Base-by-base conservation (phyloP, 331 rosid species). In the Stylosanthes scabra region DNA sequence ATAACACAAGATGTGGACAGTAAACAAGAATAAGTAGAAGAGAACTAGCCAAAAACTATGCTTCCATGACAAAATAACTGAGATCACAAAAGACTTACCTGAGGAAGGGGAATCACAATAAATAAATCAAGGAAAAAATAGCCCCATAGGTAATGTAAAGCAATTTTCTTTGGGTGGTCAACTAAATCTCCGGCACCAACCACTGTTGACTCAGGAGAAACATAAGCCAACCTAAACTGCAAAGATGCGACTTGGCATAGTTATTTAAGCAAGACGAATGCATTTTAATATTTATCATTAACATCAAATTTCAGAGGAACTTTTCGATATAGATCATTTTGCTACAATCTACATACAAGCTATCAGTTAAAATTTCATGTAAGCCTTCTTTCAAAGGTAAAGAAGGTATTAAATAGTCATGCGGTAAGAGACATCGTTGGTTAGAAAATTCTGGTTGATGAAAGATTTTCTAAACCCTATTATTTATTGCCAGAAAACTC, bases 211-310 rank as follows among this genome's bases (percentile, higher is more conserved):
- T 92, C 97, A 2, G 86, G 97, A 66, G 92, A 88, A 81, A 92
- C 93, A 75, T 81, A 92, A 62, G 97, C 97, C 85, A 92, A 76
- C 86, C 90, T 88, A 78, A 89, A 92, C 97, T 92, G 92, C 78
- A 70, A 59, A 74, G 70, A 71, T 78, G 73, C 44, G 60, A 51
- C n/a, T 13, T 37, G 12, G 1, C 66, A 28, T 28, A 67, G 75
- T 69, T 69, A 68, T 39, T 70, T 55, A 46, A 72, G 68, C 59
- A 29, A 44, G 6, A 29, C 34, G 2, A 8, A 42, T 8, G 46
- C 10, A 9, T 42, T 42, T 42, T 42, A 42, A 42, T 8, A 7
- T 42, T 42, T 42, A 42, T 42, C 46, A 42, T 34, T 34, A 34
- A 1, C 25, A 20, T 34, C 4, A 34, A 34, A 34, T 34, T 34